phyloP scores from a whole-genome alignment of 805 yeast species.

The Myxozyma sirexii region DNA sequence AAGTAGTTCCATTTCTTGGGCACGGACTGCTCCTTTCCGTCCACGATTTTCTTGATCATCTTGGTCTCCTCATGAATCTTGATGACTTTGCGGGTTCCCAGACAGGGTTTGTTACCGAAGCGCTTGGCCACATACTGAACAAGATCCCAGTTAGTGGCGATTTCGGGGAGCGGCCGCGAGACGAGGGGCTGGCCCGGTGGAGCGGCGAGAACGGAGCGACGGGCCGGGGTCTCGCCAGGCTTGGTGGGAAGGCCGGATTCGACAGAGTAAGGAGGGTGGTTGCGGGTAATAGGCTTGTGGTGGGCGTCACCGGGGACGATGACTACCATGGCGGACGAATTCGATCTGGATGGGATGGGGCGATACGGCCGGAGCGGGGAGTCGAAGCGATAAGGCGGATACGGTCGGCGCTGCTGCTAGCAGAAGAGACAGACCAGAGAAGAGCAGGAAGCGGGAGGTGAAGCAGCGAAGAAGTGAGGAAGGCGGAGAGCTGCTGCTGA shows the following conservation, averaged over 20 bases:
- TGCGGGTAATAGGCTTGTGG: constrained; percentile 22
- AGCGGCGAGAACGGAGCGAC: constrained; percentile 22
- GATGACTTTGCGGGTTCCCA: constrained; percentile 78
- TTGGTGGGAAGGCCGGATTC: constrained; percentile 23
- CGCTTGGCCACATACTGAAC: constrained; percentile 61
- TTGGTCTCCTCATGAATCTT: constrained; percentile 79
- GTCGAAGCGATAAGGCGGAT: too few species aligned
- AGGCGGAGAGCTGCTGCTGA: neutral
- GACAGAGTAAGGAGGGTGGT: constrained; percentile 27
- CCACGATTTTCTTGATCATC: constrained; percentile 69
- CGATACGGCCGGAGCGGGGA: too few species aligned
- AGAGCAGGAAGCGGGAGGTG: neutral
- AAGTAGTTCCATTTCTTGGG: constrained; percentile 88
- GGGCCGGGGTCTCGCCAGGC: constrained; percentile 24
- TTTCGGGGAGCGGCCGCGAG: constrained; percentile 61
- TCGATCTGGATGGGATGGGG: too few species aligned
- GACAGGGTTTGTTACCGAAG: constrained; percentile 56
- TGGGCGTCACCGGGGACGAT: constrained; percentile 25
- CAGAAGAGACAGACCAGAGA: neutral
- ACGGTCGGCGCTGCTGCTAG: too few species aligned
- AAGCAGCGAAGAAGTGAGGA: neutral
- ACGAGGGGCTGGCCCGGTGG: constrained; percentile 44
- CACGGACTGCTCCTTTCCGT: constrained; percentile 71
- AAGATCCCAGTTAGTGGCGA: constrained; percentile 71
- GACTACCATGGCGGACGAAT: constrained; percentile 19